Conservation (phyloP, 257 asterid genomes). For the Scutellaria baicalensis region DNA sequence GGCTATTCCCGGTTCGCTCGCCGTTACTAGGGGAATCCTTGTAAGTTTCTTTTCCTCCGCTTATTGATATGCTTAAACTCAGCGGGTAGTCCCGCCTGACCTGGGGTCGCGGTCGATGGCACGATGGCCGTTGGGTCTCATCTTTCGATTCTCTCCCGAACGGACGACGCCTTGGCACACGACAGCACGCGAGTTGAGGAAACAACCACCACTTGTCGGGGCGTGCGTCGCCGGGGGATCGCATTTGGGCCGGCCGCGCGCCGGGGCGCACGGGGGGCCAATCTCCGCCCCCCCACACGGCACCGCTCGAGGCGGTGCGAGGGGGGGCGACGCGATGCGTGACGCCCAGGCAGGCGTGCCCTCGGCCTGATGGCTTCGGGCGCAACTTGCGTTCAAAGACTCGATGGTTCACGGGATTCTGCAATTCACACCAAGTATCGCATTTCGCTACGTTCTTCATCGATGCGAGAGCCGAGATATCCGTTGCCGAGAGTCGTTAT, state of each 20-base stretch:
- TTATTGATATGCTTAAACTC: slow-evolving; percentile 30
- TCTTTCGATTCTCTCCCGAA: too few relatives aligned
- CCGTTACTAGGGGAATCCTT: slow-evolving; percentile 40
- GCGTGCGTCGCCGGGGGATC: too few relatives aligned
- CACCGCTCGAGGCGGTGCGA: too few relatives aligned
- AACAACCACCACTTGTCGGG: too few relatives aligned
- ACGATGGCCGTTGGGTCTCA: too few relatives aligned
- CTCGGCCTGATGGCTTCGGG: slow-evolving; percentile 31
- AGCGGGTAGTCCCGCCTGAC: slow-evolving; percentile 22
- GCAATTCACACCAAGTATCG: slow-evolving; percentile 58
- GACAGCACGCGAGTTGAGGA: too few relatives aligned
- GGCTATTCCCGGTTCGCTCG: slow-evolving; percentile 35
- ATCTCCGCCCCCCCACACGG: too few relatives aligned
- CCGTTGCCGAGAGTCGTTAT: slow-evolving; percentile 37
- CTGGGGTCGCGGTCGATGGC: slow-evolving; percentile 6
- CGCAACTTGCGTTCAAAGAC: slow-evolving; percentile 60
- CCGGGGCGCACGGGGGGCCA: too few relatives aligned
- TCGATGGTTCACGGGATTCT: slow-evolving; percentile 66
- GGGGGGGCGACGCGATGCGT: not conserved
- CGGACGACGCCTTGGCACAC: too few relatives aligned
- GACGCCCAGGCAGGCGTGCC: slow-evolving; percentile 2
- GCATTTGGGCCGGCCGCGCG: too few relatives aligned
- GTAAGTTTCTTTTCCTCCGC: slow-evolving; percentile 37
- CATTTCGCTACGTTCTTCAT: slow-evolving; percentile 48
- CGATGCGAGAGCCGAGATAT: slow-evolving; percentile 41